Conservation (phyloP, 768 basidiomycete species). For the Rossbeevera mucosa region DNA sequence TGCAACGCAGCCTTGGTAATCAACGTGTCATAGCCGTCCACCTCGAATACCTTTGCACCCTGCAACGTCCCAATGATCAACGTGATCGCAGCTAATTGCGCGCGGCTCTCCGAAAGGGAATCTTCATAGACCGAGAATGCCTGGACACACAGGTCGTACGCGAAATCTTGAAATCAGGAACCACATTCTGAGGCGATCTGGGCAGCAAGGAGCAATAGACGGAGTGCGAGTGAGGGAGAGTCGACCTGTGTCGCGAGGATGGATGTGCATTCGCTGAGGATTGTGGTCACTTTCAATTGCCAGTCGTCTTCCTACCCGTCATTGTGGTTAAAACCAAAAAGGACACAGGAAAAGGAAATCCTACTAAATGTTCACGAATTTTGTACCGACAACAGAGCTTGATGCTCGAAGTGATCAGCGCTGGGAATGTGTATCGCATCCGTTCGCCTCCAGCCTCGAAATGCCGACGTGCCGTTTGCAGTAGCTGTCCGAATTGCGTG, state of each 20-base stretch:
- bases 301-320: conserved; percentile 68
- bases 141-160: conserved; percentile 97
- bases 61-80: conserved; percentile 90
- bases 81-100: conserved; percentile 96
- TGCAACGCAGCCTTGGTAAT: conserved; percentile 99
- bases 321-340: not conserved
- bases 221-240: conserved; percentile 85
- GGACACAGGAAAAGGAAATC: not conserved
- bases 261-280: conserved; percentile 94
- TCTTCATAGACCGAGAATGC: conserved; percentile 98
- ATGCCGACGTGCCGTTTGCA: conserved; percentile 87
- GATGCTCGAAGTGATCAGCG: too few relatives aligned
- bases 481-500: conserved; percentile 44
- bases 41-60: conserved; percentile 83
- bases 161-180: conserved; percentile 92
- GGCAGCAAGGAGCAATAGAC: conserved; percentile 95
- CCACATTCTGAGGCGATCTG: too few relatives aligned
- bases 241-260: conserved; percentile 93
- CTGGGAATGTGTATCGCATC: too few relatives aligned
- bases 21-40: conserved; percentile 94
- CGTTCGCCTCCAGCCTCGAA: conserved; percentile 91
- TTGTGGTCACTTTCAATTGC: conserved; percentile 77
- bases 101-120: conserved; percentile 90
- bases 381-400: conserved; percentile 88
- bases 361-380: conserved; percentile 64